A percentile compares a stretch with the other conserved stretches of the same genome.
phyloP scores from a whole-genome alignment of 1,139 yeast genomes.

The Geotrichum phurueaensis region DNA sequence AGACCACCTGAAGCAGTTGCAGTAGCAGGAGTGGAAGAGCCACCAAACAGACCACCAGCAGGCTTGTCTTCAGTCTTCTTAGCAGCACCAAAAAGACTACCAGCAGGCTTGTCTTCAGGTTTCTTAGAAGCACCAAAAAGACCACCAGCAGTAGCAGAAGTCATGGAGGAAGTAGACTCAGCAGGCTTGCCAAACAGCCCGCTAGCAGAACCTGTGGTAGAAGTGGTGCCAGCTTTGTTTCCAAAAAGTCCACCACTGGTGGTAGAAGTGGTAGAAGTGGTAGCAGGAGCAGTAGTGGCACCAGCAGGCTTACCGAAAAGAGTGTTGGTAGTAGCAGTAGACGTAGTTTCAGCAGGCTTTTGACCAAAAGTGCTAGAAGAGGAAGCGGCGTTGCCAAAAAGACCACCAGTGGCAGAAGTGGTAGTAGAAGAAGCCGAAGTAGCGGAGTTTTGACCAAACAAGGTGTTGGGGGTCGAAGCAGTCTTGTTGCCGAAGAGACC shows the following conservation, averaged over 20 bases:
- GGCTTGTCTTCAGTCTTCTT: slow-evolving; percentile 7
- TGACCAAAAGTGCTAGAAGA: slow-evolving; percentile 15
- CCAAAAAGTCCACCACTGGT: slow-evolving; percentile 2
- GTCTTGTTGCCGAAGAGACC: slow-evolving; percentile 10
- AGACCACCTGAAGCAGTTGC: slow-evolving; percentile 18
- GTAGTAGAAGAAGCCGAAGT: slow-evolving; percentile 12
- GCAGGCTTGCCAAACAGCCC: slow-evolving; percentile 9
- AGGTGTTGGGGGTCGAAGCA: not conserved
- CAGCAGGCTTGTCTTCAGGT: slow-evolving; percentile 7
- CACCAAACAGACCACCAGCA: slow-evolving; percentile 12
- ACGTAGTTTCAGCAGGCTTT: slow-evolving; percentile 9
- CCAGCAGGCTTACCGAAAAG: no score
- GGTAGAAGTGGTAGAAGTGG: not conserved
- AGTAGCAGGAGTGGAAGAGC: slow-evolving; percentile 15
- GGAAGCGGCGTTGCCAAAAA: slow-evolving; percentile 13
- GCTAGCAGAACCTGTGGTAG: slow-evolving; percentile 13
- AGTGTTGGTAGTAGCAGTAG: slow-evolving; percentile 13
- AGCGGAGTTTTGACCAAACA: not conserved
- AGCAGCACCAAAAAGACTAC: slow-evolving; percentile 9
- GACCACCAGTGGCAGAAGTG: not conserved
- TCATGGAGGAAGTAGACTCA: not conserved
- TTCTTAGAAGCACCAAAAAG: slow-evolving; percentile 1
- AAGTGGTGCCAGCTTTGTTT: slow-evolving; percentile 1
- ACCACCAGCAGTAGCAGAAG: not conserved
- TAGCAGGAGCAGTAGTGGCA: no score